Conservation (phyloP, 805 yeast species). For the Blastobotrys americana region DNA sequence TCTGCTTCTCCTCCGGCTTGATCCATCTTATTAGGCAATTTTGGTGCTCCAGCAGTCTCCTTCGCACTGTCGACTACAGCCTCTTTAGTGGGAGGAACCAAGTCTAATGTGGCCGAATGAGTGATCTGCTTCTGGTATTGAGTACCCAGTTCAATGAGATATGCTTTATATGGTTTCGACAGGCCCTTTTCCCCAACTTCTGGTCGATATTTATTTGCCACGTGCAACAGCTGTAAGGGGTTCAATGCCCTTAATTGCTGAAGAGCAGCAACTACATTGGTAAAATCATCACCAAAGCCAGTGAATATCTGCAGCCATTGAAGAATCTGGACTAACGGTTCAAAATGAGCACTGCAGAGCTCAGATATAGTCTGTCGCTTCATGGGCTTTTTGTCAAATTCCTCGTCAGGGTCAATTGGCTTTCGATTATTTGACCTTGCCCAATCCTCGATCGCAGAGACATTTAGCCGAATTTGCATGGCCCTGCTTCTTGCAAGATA, state of each 20-base stretch:
- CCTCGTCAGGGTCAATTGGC: conserved; percentile 32
- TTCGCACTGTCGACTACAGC: neutral
- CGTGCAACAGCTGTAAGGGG: conserved; percentile 61
- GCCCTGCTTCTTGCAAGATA: conserved; percentile 77
- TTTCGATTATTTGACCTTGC: conserved; percentile 58
- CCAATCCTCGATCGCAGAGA: conserved; percentile 92
- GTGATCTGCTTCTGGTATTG: conserved; percentile 23
- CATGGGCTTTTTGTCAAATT: conserved; percentile 35
- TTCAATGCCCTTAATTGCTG: conserved; percentile 61
- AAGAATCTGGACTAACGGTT: conserved; percentile 67
- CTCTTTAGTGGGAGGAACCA: neutral
- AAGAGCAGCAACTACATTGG: conserved; percentile 34
- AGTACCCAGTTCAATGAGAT: conserved; percentile 33
- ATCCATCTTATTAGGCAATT: neutral
- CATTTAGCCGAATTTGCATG: conserved; percentile 78
- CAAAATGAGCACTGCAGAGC: conserved; percentile 59
- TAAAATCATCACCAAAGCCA: conserved; percentile 47
- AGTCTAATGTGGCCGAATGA: conserved; percentile 18
- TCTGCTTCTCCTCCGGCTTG: conserved; percentile 5
- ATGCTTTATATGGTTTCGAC: conserved; percentile 43
- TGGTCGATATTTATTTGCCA: conserved; percentile 68
- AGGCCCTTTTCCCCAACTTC: conserved; percentile 75
- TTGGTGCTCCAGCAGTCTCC: too few species aligned
- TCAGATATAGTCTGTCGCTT: conserved; percentile 41
- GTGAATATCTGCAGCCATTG: conserved; percentile 90